Evolutionary conservation across 495 filamentous ascomycete species (phyloP).

Genomic region (Neurospora sp.): DNA sequence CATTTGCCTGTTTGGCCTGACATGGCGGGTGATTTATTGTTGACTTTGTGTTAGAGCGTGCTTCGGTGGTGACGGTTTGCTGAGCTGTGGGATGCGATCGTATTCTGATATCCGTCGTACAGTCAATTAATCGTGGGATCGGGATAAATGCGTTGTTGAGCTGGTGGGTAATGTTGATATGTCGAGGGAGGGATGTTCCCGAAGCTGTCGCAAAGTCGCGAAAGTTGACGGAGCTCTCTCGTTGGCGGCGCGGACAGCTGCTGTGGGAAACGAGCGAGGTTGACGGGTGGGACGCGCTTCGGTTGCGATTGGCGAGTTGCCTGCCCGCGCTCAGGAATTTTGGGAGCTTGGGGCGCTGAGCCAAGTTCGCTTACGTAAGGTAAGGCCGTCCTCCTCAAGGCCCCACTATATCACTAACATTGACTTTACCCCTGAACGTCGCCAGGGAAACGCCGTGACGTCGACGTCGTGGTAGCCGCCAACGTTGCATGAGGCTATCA

Average conservation of each 20-base stretch:
- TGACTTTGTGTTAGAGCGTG: not conserved
- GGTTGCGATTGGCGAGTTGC: slow-evolving; percentile 1
- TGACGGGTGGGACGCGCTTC: not conserved
- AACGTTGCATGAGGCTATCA: not conserved
- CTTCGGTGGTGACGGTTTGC: not conserved
- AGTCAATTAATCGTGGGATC: not conserved
- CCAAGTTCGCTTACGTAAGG: slow-evolving; percentile 1
- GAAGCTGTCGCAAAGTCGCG: not conserved
- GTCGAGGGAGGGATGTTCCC: not conserved
- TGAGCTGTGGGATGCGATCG: no score
- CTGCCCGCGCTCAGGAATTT: not conserved
- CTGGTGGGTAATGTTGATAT: not conserved
- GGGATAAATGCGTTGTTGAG: not conserved
- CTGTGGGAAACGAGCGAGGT: not conserved
- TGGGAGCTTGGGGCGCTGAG: not conserved
- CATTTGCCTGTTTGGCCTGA: slow-evolving; percentile 38
- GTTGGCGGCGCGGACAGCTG: not conserved
- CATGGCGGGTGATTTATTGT: slow-evolving; percentile 20
- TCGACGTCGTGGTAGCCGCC: not conserved
- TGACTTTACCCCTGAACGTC: not conserved
- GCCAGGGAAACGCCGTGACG: not conserved
- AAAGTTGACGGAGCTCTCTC: not conserved
- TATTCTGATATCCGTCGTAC: not conserved
- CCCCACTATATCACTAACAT: not conserved
- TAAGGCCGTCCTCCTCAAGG: not conserved